Conservation (phyloP, 306 rosid species). For the Vigna unguiculata region DNA sequence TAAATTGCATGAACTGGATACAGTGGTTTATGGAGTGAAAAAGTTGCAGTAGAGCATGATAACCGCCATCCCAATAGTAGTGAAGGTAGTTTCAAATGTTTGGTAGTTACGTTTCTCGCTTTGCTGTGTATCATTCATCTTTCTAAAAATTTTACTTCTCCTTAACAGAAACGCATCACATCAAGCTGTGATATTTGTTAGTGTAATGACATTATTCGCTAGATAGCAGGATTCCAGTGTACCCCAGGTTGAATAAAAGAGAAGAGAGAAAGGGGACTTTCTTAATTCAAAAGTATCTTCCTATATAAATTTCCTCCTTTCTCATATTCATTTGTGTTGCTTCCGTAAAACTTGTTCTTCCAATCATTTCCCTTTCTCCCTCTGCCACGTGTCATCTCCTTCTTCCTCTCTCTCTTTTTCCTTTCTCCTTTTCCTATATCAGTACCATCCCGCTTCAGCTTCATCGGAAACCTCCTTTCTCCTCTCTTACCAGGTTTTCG, state of each 20-base stretch:
- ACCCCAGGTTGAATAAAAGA: neutral
- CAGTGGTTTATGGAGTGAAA: no score
- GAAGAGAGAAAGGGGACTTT: neutral
- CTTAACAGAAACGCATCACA: no score
- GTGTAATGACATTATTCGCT: no score
- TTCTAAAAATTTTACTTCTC: no score
- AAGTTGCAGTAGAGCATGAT: no score
- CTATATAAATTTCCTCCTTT: neutral
- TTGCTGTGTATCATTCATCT: no score
- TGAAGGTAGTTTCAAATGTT: no score
- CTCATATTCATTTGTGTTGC: neutral
- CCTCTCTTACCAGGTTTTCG: neutral
- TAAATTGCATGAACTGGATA: no score
- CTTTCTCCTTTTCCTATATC: neutral
- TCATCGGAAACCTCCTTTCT: neutral
- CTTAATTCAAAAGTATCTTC: neutral
- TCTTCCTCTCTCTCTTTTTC: conserved; percentile 14
- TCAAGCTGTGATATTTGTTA: no score
- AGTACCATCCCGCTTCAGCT: neutral
- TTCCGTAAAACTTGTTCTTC: conserved; percentile 46
- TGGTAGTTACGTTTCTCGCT: no score
- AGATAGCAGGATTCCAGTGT: no score
- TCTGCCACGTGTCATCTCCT: conserved; percentile 35
- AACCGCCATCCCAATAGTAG: no score
- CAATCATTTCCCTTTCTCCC: conserved; percentile 21